Evolutionary conservation across 1,139 yeast genomes (phyloP).

Genomic region (Taphrina wiesneri): DNA sequence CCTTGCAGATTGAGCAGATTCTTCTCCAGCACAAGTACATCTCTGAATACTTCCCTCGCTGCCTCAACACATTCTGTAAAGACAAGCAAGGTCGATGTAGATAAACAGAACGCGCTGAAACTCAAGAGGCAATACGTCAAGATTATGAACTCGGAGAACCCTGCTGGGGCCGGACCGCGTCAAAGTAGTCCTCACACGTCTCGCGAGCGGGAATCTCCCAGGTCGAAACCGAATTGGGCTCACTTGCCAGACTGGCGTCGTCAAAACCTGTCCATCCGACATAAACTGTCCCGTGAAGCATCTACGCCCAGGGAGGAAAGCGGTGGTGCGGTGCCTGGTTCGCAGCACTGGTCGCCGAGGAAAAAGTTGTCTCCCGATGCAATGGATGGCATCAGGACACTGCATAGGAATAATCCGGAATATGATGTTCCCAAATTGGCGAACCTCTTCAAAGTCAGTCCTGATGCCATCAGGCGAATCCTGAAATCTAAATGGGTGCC

Average conservation of each 20-base stretch:
- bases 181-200: background rate
- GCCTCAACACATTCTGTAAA: background rate
- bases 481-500: conserved; percentile 78
- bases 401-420: conserved; percentile 56
- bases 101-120: background rate
- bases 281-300: background rate
- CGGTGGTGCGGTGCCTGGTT: conserved; percentile 37
- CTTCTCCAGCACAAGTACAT: background rate
- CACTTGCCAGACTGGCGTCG: conserved; percentile 23
- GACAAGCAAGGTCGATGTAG: background rate
- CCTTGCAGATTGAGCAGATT: background rate
- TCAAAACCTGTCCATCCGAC: conserved; percentile 6
- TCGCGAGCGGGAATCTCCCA: background rate
- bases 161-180: background rate
- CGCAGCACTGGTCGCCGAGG: conserved; percentile 64
- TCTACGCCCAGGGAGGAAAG: background rate
- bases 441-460: conserved; percentile 66
- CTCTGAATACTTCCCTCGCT: background rate
- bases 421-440: conserved; percentile 64
- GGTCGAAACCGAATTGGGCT: background rate
- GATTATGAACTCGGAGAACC: background rate
- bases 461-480: conserved; percentile 80
- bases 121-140: background rate
- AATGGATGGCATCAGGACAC: conserved; percentile 62
- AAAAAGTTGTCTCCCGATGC: conserved; percentile 68